phyloP scores from a whole-genome alignment of 2,329 filamentous ascomycete species.

The Hansfordia pulvinata region DNA sequence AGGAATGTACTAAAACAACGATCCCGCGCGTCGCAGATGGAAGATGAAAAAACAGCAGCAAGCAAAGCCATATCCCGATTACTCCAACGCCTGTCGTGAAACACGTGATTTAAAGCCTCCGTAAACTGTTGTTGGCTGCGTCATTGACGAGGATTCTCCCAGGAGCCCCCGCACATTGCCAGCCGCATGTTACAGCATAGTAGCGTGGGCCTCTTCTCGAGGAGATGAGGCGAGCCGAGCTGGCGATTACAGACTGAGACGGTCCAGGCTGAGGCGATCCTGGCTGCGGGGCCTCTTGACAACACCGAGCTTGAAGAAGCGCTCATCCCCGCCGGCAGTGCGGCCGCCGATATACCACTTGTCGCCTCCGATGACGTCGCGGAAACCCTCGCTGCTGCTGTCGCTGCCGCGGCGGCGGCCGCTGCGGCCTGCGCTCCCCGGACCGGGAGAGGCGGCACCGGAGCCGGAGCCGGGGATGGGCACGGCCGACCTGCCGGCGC shows the following conservation, averaged over 20 bases:
- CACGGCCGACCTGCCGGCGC: constrained; percentile 6
- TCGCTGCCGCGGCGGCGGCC: constrained; percentile 55
- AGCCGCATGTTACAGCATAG: no score
- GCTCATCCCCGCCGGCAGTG: constrained; percentile 64
- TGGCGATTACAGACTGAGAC: constrained; percentile 63
- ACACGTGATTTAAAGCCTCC: no score
- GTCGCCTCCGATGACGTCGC: constrained; percentile 57
- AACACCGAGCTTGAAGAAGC: constrained; percentile 70
- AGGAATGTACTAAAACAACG: no score
- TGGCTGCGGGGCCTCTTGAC: constrained; percentile 60
- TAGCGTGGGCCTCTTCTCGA: no score
- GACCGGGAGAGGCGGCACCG: constrained; percentile 42
- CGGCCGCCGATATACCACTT: constrained; percentile 74
- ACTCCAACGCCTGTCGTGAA: no score
- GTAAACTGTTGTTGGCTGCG: no score
- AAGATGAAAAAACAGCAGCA: no score
- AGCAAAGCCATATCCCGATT: no score
- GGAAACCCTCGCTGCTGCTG: constrained; percentile 62
- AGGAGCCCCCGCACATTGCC: no score
- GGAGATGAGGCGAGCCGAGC: no score
- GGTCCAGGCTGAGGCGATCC: constrained; percentile 61
- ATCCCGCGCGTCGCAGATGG: no score
- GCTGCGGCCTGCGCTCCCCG: constrained; percentile 3
- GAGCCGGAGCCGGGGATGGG: constrained; percentile 10
- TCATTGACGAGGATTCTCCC: no score